Evolutionary conservation across 1,284 basidiomycete genomes (phyloP).

Genomic region (Cystobasidium pallidum): DNA sequence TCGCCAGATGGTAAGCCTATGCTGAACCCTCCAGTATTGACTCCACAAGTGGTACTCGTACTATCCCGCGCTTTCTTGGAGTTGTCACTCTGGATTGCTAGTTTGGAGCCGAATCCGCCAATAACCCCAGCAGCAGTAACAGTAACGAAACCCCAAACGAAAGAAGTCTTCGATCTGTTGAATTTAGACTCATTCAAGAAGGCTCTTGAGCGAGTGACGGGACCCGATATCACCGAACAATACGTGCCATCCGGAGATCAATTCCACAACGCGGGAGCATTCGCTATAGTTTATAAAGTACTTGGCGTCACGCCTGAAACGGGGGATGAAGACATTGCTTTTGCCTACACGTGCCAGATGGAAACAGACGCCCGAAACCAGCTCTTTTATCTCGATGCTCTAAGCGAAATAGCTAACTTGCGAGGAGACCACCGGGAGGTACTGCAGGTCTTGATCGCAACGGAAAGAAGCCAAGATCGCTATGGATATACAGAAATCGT

Average conservation of each 20-base stretch:
- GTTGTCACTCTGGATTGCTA: conserved; percentile 19
- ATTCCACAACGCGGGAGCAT: not conserved
- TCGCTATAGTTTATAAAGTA: conserved; percentile 17
- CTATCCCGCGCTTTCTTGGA: conserved; percentile 35
- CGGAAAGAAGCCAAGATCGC: conserved; percentile 4
- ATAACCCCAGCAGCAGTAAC: not conserved
- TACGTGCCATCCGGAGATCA: not conserved
- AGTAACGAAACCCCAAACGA: not conserved
- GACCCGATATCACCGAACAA: not conserved
- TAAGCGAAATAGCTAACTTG: conserved; percentile 25
- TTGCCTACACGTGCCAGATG: conserved; percentile 28
- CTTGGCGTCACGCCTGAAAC: conserved; percentile 41
- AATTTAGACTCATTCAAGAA: not conserved
- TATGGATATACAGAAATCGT: conserved; percentile 41
- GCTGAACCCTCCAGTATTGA: conserved; percentile 10
- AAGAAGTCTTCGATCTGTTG: conserved; percentile 19
- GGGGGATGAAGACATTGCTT: conserved; percentile 27
- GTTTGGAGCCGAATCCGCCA: not conserved
- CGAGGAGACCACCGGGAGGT: conserved; percentile 15
- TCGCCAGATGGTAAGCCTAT: not conserved
- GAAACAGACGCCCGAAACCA: not conserved
- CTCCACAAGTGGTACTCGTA: not conserved
- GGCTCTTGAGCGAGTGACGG: not conserved
- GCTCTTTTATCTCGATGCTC: conserved; percentile 31
- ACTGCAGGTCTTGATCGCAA: conserved; percentile 31